Evolutionary conservation across 495 filamentous ascomycete species (phyloP).

Genomic region (Cercophora scortea): DNA sequence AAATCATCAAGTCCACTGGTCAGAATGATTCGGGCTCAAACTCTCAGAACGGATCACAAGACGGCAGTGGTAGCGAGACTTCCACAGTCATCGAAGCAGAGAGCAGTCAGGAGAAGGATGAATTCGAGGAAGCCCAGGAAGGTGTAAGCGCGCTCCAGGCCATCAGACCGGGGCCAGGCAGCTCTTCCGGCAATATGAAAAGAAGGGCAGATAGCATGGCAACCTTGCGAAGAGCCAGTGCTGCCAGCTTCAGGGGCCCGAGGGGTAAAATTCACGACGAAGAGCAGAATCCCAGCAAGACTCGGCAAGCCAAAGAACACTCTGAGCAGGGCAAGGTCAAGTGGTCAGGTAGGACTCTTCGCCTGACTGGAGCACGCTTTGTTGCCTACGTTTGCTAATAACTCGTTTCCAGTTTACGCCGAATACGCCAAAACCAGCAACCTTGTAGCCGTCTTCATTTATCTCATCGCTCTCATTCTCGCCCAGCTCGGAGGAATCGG

Average conservation of each 20-base stretch:
- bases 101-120: slow-evolving; percentile 40
- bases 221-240: slow-evolving; percentile 82
- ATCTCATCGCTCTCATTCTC: slow-evolving; percentile 66
- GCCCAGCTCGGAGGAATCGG: slow-evolving; percentile 73
- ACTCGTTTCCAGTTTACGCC: slow-evolving; percentile 47
- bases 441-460: slow-evolving; percentile 71
- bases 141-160: slow-evolving; percentile 60
- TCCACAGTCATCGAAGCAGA: slow-evolving; percentile 51
- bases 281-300: slow-evolving; percentile 63
- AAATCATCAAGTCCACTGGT: slow-evolving; percentile 71
- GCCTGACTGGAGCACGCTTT: slow-evolving; percentile 11
- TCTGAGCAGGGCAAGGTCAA: slow-evolving; percentile 94
- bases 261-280: slow-evolving; percentile 78
- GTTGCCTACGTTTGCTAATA: not conserved
- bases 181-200: slow-evolving; percentile 24
- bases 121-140: slow-evolving; percentile 69
- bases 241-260: slow-evolving; percentile 81
- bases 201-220: slow-evolving; percentile 60
- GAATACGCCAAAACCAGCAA: slow-evolving; percentile 96
- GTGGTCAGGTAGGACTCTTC: slow-evolving; percentile 54
- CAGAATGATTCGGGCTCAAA: slow-evolving; percentile 36
- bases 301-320: slow-evolving; percentile 77
- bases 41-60: slow-evolving; percentile 18
- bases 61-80: slow-evolving; percentile 49
- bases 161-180: slow-evolving; percentile 48